These are phyloP conservation scores for Scutellaria galericulata DNA, from an alignment of 257 asterid genomes.

Conservation along the genomic window DNA sequence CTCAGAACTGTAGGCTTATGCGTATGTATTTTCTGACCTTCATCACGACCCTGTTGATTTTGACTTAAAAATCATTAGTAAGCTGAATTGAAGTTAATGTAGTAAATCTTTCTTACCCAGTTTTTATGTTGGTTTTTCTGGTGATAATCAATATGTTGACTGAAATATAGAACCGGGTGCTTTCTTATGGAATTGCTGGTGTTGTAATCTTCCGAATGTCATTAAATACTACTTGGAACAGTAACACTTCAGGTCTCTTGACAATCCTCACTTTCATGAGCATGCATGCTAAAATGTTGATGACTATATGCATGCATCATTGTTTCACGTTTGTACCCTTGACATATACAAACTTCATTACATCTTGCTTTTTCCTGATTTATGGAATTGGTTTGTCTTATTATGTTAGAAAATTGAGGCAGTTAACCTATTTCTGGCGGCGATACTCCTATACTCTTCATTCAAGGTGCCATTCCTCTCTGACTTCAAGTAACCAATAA, in stretches of 20 bases:
- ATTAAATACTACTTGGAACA: slow-evolving; percentile 91
- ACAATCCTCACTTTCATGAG: slow-evolving; percentile 22
- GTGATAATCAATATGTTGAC: slow-evolving; percentile 22
- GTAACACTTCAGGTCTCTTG: slow-evolving; percentile 91
- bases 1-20: slow-evolving; percentile 83
- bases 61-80: slow-evolving; percentile 32
- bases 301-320: slow-evolving; percentile 15
- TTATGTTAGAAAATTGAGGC: slow-evolving; percentile 73
- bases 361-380: slow-evolving; percentile 30
- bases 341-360: not conserved
- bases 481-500: slow-evolving; percentile 19
- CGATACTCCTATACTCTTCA: slow-evolving; percentile 79
- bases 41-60: slow-evolving; percentile 17
- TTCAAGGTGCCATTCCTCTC: slow-evolving; percentile 75
- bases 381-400: slow-evolving; percentile 23
- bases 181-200: slow-evolving; percentile 96
- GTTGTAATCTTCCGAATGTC: slow-evolving; percentile 82
- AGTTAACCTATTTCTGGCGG: slow-evolving; percentile 77
- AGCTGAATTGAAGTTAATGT: slow-evolving; percentile 54
- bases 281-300: slow-evolving; percentile 27
- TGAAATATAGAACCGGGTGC: slow-evolving; percentile 70
- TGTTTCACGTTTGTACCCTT: slow-evolving; percentile 27
- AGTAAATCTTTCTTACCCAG: slow-evolving; percentile 44
- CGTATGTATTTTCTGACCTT: slow-evolving; percentile 52
- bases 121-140: slow-evolving; percentile 28